Evolutionary conservation across 2,329 filamentous ascomycete genomes (phyloP), one percentile per base, ranked within the genome.

Genomic region (Fusarium nisikadoi): DNA sequence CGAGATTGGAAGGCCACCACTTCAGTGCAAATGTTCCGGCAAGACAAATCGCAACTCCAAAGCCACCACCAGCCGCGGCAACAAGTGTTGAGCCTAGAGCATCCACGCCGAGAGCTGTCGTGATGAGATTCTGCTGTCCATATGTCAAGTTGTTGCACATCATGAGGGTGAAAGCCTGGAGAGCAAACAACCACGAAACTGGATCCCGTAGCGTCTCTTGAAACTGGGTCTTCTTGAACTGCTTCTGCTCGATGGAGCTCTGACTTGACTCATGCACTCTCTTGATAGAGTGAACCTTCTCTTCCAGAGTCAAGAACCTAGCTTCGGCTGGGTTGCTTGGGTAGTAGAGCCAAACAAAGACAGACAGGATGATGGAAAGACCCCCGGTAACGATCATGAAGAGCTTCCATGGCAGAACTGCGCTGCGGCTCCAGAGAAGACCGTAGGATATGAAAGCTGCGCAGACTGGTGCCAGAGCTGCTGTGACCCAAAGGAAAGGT

Each of bases 381-480:
- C 78, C 78, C 4, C 82, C 82, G 0, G 80, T 83, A 38, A 81
- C 75, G 16, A 84, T 79, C 77, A 82, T 82, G 53, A 83, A 80
- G 1, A 83, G 67, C 65, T 83, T 83, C 62, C 82, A 82, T 4
- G 81, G 80, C 3, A 79, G 68, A 5, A 81, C 76, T 6, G 64
- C 43, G 19, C 77, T 77, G 10, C 79, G 72, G 41, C 72, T 80
- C 65, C 78, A 84, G 6, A 84, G 78, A 1, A 84, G 77, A 2
- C 82, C 83, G 57, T 84, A 84, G 1, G 82, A 80, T 6, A 84
- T 75, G 29, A 84, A 80, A 0, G 80, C 82, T 0, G 81, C 80
- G 5, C 77, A 76, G 25, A 84, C 80, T 14, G 83, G 82, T 2
- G 83, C 80, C 1, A 74, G 74, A 20, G 76, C 73, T 27, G 79